Evolutionary conservation across 169 alveolate genomes (phyloP), one percentile per base, ranked within the genome.

Genomic region (Plasmodium gallinaceum): DNA sequence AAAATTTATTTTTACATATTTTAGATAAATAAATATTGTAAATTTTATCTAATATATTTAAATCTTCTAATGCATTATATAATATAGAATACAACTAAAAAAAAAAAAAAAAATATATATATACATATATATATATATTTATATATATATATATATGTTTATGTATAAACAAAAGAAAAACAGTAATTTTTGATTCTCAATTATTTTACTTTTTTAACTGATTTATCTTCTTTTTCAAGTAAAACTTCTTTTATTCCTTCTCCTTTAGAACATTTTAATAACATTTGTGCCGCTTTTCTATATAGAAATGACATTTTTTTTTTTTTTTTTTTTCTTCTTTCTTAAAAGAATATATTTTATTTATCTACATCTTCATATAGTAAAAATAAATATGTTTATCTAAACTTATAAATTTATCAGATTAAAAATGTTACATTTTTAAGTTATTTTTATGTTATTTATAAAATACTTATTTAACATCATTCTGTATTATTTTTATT

Each of bases 251-350:
- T 80, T 20, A 80, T 66, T 12, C 90, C 90, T 45, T 26, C 62
- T 22, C 90, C 90, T 46, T 54, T 26, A 1, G 73, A 54, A 26
- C 83, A 66, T 39, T 22, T 66, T 16, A 43, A 37, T 39, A 80
- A 61, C 78, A 80, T 68, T 52, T 66, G 42, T n/a, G 90, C 75
- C n/a, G 76, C 90, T 12, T 71, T 80, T 61, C 83, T 80, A 22
- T 80, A 80, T 14, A 80, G 66, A 48, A 80, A 54, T 45, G 90
- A 80, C 90, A 80, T 80, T 18, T 18, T 75, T n/a, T 45, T 46
- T 39, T 22, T 37, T 80, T 18, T 18, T 75, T n/a, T 45, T 46
- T 39, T 22, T 37, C 48, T 48, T 9, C 5, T 10, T 14, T 32
- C 4, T 32, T 32, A 32, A 32, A 32, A 32, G 39, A 2, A 32